A percentile compares a stretch with the other conserved stretches of the same genome.
Conservation (phyloP, 2,329 filamentous ascomycete genomes). For the Chlorencoelia australis region DNA sequence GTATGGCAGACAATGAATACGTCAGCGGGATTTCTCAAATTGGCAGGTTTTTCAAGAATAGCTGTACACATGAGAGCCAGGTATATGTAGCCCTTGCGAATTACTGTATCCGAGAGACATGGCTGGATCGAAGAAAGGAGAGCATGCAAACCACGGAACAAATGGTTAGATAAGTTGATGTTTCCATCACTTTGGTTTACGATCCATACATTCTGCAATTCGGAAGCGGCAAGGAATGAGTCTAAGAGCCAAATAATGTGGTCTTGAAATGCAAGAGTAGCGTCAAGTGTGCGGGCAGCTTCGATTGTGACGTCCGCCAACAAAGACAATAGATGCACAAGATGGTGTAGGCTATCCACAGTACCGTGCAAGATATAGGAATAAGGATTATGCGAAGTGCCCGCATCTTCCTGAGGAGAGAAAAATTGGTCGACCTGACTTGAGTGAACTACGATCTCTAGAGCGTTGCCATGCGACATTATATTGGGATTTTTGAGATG, state of each 20-base stretch:
- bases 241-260: conserved; percentile 27
- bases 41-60: conserved; percentile 13
- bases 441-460: conserved; percentile 16
- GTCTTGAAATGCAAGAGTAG: conserved; percentile 24
- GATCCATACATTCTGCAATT: conserved; percentile 16
- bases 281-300: conserved; percentile 17
- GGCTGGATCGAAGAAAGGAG: conserved; percentile 16
- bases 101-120: conserved; percentile 14
- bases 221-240: conserved; percentile 18
- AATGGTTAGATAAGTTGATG: conserved; percentile 10
- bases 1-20: conserved; percentile 13
- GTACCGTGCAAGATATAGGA: conserved; percentile 20
- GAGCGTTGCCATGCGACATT: conserved; percentile 6
- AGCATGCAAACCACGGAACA: conserved; percentile 15
- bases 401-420: conserved; percentile 2
- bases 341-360: conserved; percentile 20
- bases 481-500: conserved; percentile 16
- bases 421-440: conserved; percentile 11
- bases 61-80: conserved; percentile 21
- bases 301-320: conserved; percentile 21
- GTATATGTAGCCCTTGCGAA: conserved; percentile 24
- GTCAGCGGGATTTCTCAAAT: conserved; percentile 11
- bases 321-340: conserved; percentile 20
- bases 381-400: conserved; percentile 8
- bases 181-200: conserved; percentile 6